phyloP scores from a whole-genome alignment of 192 early-diverging fungal species.

The Gigaspora rosea region DNA sequence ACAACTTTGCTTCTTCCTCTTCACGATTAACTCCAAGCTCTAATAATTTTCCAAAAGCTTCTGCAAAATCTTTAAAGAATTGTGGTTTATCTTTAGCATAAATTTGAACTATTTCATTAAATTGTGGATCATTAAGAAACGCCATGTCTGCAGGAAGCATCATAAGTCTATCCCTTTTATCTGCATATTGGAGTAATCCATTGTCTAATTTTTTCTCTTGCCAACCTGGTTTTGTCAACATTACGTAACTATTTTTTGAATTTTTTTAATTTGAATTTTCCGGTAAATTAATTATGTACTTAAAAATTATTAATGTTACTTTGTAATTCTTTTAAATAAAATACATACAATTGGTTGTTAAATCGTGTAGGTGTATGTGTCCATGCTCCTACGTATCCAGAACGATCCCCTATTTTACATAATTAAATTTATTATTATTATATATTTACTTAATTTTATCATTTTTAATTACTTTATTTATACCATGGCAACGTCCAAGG shows the following conservation, averaged over 20 bases:
- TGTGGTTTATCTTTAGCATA: slow-evolving; percentile 68
- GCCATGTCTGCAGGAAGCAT: slow-evolving; percentile 76
- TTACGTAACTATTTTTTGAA: too few species aligned
- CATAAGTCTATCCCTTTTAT: slow-evolving; percentile 53
- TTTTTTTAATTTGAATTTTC: too few species aligned
- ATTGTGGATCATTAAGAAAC: slow-evolving; percentile 58
- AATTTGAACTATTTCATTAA: slow-evolving; percentile 57
- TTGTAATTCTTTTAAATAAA: too few species aligned
- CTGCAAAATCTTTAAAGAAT: slow-evolving; percentile 62
- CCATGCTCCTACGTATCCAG: too few species aligned
- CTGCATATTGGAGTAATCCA: slow-evolving; percentile 34
- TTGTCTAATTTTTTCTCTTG: too few species aligned
- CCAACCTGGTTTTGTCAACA: too few species aligned
- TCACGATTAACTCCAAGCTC: slow-evolving; percentile 48
- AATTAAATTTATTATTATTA: slow-evolving; percentile 47
- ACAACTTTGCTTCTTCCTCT: too few species aligned
- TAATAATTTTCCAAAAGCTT: slow-evolving; percentile 51
- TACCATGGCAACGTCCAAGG: slow-evolving; percentile 65
- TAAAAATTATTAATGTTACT: too few species aligned
- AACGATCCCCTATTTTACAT: background rate
- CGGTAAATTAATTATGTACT: too few species aligned
- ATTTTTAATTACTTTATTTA: slow-evolving; percentile 62
- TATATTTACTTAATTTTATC: slow-evolving; percentile 51
- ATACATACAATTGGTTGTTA: too few species aligned
- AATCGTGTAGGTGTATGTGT: too few species aligned